These are phyloP conservation scores for Oryza officinalis DNA, from an alignment of 176 grass and related monocot genomes.

Conservation along the genomic window DNA sequence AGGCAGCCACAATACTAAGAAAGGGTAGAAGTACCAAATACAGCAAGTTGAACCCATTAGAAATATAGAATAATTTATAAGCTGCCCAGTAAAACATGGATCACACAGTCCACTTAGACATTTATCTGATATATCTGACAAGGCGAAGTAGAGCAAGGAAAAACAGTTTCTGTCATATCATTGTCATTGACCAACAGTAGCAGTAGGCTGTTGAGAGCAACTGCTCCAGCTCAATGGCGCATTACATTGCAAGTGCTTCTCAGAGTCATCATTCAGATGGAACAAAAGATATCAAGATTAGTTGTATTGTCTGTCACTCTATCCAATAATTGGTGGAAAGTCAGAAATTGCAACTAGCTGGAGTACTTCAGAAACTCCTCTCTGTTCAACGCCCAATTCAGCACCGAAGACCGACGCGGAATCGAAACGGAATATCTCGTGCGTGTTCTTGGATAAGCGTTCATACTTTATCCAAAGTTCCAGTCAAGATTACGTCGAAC, in stretches of 20 bases:
- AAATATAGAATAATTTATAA: background rate
- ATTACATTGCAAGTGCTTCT: background rate
- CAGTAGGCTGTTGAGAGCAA: background rate
- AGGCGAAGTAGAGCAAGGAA: background rate
- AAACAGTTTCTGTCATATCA: background rate
- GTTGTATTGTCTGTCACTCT: background rate
- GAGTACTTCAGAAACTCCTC: background rate
- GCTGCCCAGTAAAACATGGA: background rate
- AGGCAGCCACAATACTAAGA: background rate
- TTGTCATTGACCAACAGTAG: background rate
- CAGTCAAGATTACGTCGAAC: constrained; percentile 38
- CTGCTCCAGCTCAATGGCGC: background rate
- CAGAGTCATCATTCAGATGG: background rate
- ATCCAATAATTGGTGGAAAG: background rate
- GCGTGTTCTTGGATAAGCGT: constrained; percentile 13
- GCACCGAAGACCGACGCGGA: background rate
- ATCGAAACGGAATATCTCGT: constrained; percentile 13
- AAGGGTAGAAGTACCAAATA: background rate
- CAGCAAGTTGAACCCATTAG: no score
- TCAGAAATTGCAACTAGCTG: background rate
- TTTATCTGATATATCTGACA: background rate
- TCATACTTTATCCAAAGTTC: constrained; percentile 27
- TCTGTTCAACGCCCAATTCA: background rate
- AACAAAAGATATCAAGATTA: background rate
- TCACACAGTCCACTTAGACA: background rate